phyloP scores from a whole-genome alignment of 345 rosid species.

The Murraya paniculata region DNA sequence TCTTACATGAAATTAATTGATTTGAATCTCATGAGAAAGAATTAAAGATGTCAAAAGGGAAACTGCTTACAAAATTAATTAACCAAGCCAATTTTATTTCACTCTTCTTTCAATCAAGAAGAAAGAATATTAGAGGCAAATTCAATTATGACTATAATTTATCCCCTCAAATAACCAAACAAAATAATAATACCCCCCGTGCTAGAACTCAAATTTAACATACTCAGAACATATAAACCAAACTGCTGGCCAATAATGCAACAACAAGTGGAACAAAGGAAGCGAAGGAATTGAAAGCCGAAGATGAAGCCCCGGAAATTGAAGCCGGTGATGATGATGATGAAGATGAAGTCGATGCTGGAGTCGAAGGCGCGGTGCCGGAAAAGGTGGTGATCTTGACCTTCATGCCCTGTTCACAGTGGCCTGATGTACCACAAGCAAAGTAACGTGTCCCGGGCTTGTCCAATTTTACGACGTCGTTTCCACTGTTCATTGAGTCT shows the following conservation, averaged over 20 bases:
- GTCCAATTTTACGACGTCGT: slow-evolving; percentile 66
- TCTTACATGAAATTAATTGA: too few species aligned
- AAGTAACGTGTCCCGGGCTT: slow-evolving; percentile 77
- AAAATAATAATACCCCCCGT: not conserved
- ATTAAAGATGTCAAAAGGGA: too few species aligned
- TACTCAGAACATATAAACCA: slow-evolving; percentile 12
- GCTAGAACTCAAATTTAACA: not conserved
- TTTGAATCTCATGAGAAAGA: too few species aligned
- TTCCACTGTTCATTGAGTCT: slow-evolving; percentile 60
- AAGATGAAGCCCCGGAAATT: slow-evolving; percentile 19
- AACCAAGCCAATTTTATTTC: not conserved
- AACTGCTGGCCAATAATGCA: not conserved
- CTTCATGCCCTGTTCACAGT: slow-evolving; percentile 88
- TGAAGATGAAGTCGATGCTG: slow-evolving; percentile 29
- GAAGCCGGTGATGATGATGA: slow-evolving; percentile 18
- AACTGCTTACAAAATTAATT: too few species aligned
- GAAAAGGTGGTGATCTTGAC: slow-evolving; percentile 60
- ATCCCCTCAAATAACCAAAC: not conserved
- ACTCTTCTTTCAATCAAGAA: not conserved
- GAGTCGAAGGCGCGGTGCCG: slow-evolving; percentile 49
- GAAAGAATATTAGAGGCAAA: not conserved
- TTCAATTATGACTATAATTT: not conserved
- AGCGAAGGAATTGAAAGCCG: slow-evolving; percentile 5
- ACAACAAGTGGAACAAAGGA: slow-evolving; percentile 8
- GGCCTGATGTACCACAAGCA: slow-evolving; percentile 82